Base-by-base conservation (phyloP, 305 asterid species). In the Fraxinus latifolia region DNA sequence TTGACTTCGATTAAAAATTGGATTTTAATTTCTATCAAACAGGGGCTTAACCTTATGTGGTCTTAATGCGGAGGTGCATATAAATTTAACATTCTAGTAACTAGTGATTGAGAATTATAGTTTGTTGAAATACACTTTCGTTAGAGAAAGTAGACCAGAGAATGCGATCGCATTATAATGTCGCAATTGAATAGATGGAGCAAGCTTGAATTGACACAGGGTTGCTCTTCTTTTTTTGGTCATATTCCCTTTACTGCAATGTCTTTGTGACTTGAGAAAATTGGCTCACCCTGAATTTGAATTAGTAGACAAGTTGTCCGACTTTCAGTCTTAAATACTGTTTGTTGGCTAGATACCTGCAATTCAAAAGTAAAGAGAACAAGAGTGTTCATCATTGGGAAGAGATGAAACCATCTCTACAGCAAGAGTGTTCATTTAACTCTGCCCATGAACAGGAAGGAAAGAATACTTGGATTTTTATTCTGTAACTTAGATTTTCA, bases 241-340 rank as follows among this genome's bases (percentile, higher is more conserved):
- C 62, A 53, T 53, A 4, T 53, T 53, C 62, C 62, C 62, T n/a
- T 53, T n/a, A 55, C 25, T 55, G 17, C 25, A 55, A 17, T 55
- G 27, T 17, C 67, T 55, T 17, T 71, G 53, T 74, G 79, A 78
- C 50, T 75, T 23, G 36, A 42, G 31, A 34, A 3, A 9, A 37
- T 4, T 62, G 60, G 75, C 27, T 27, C 5, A 9, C 17, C 42
- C n/a, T 78, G 77, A 78, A 70, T 73, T 77, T 67, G 82, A 65
- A 25, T 80, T 17, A 44, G 68, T 42, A 53, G 47, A 8, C 34
- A 7, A 29, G 68, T 74, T 42, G 31, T 83, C 9, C 17, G 83
- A 76, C 42, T 72, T 71, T 77, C 60, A 70, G n/a, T 84, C 34
- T 21, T n/a, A 71, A 71, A 71, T 39, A 25, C 60, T 36, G 71